Conservation (phyloP, 176 grass and related monocot species). For the Carex pumila region DNA sequence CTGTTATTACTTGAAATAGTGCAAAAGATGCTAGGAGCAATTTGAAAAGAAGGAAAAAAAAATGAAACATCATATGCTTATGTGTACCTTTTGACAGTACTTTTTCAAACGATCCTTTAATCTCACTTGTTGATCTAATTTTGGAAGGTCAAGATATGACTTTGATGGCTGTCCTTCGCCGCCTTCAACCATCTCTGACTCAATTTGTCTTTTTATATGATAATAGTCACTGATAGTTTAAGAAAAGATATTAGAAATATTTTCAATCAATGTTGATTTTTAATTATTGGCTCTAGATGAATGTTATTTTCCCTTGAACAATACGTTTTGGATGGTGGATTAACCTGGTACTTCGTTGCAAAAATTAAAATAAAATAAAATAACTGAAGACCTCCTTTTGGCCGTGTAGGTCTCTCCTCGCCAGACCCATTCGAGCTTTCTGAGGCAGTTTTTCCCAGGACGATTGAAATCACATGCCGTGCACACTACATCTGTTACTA, state of each 20-base stretch:
- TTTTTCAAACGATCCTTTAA: constrained; percentile 96
- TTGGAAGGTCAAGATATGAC: constrained; percentile 83
- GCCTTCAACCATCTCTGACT: constrained; percentile 75
- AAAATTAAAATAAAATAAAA: constrained; percentile 20
- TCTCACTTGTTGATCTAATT: constrained; percentile 80
- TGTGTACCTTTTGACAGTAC: constrained; percentile 85
- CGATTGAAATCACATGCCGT: constrained; percentile 98
- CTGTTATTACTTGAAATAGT: not conserved
- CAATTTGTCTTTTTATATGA: constrained; percentile 98
- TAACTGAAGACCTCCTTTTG: constrained; percentile 59
- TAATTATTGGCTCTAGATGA: not conserved
- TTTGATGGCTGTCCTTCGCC: constrained; percentile 45
- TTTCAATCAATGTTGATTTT: not conserved
- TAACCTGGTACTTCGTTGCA: not conserved
- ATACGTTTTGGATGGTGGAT: constrained; percentile 1
- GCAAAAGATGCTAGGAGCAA: not conserved
- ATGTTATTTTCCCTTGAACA: not conserved
- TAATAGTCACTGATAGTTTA: constrained; percentile 71
- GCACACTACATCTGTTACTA: constrained; percentile 95
- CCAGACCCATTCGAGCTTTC: constrained; percentile 98
- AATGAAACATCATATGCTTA: not conserved
- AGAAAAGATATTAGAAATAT: not conserved
- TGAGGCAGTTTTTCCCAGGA: constrained; percentile 91
- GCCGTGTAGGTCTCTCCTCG: constrained; percentile 88
- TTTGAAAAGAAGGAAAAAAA: not conserved